A percentile compares a stretch with the other conserved stretches of the same genome.
phyloP scores from a whole-genome alignment of 2,329 filamentous ascomycete species.

The Furcasterigmium sp. region DNA sequence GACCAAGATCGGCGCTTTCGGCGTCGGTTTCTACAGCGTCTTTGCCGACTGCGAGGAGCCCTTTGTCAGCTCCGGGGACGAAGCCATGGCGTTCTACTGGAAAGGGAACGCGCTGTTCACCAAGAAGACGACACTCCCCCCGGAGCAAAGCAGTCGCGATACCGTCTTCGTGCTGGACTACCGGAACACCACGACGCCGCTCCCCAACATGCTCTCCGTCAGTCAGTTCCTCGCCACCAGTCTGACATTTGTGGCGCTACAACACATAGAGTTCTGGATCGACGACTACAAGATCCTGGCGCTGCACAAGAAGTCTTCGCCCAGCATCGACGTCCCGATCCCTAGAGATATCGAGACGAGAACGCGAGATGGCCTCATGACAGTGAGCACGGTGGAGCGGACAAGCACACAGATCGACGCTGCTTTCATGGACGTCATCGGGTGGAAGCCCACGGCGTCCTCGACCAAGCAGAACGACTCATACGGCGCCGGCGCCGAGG shows the following conservation, averaged over 20 bases:
- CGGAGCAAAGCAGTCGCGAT: slow-evolving; percentile 59
- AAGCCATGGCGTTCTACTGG: slow-evolving; percentile 99
- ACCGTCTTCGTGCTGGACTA: slow-evolving; percentile 97
- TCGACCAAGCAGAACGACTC: slow-evolving; percentile 38
- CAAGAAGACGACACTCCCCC: slow-evolving; percentile 70
- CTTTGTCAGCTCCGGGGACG: slow-evolving; percentile 85
- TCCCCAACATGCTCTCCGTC: slow-evolving; percentile 81
- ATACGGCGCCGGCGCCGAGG: slow-evolving; percentile 43
- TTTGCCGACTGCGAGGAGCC: slow-evolving; percentile 98
- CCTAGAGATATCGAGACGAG: slow-evolving; percentile 75
- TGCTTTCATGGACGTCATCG: slow-evolving; percentile 79
- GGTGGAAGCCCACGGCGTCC: slow-evolving; percentile 63
- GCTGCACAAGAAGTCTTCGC: slow-evolving; percentile 80
- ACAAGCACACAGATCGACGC: slow-evolving; percentile 92
- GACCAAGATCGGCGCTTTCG: slow-evolving; percentile 97
- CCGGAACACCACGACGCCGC: slow-evolving; percentile 77
- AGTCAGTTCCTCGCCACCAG: slow-evolving; percentile 92
- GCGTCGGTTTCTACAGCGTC: slow-evolving; percentile 97
- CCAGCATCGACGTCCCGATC: slow-evolving; percentile 65
- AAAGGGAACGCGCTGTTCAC: slow-evolving; percentile 98
- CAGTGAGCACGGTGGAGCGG: slow-evolving; percentile 70
- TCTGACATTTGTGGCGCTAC: slow-evolving; percentile 87
- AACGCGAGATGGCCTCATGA: slow-evolving; percentile 87
- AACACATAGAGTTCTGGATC: slow-evolving; percentile 83
- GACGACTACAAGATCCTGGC: slow-evolving; percentile 79